phyloP scores from a whole-genome alignment of 495 filamentous ascomycete species.

The Pseudomonodictys pantanalensis region DNA sequence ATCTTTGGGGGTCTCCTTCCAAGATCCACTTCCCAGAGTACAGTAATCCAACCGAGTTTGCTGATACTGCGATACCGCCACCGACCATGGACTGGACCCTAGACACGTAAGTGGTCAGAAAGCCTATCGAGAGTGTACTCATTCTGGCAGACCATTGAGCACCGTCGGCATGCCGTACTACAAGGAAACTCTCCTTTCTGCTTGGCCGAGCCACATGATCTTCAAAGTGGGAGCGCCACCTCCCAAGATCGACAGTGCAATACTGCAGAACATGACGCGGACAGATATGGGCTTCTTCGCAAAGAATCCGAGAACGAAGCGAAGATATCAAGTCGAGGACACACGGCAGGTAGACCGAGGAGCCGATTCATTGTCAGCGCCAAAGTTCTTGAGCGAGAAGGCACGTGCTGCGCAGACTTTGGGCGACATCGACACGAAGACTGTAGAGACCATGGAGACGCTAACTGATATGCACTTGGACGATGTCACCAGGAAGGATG shows the following conservation, averaged over 20 bases:
- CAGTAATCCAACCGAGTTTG: conserved; percentile 72
- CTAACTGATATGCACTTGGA: conserved; percentile 43
- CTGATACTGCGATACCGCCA: conserved; percentile 55
- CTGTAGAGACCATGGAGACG: conserved; percentile 62
- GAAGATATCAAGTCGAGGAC: conserved; percentile 80
- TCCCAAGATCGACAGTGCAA: conserved; percentile 66
- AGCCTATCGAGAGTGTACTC: not conserved
- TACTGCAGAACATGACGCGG: conserved; percentile 63
- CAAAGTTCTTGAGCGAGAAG: conserved; percentile 93
- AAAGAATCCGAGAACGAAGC: conserved; percentile 67
- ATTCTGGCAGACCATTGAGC: conserved; percentile 64
- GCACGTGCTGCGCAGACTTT: conserved; percentile 59
- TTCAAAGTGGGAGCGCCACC: conserved; percentile 84
- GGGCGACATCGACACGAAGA: conserved; percentile 44
- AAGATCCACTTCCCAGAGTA: conserved; percentile 89
- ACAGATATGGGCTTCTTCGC: conserved; percentile 72
- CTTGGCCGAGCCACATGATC: conserved; percentile 79
- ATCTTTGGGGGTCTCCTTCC: conserved; percentile 87
- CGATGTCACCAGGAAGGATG: conserved; percentile 60
- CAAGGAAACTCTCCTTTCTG: conserved; percentile 78
- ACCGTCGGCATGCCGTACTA: conserved; percentile 91
- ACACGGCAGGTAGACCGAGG: conserved; percentile 56
- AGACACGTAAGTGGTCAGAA: conserved; percentile 56
- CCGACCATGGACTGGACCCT: conserved; percentile 62
- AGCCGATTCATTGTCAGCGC: conserved; percentile 57